Percentiles rank a stretch among this genome's conserved stretches.
These are phyloP conservation scores for Pholiota microspora DNA, from an alignment of 768 basidiomycete species.

Conservation along the genomic window DNA sequence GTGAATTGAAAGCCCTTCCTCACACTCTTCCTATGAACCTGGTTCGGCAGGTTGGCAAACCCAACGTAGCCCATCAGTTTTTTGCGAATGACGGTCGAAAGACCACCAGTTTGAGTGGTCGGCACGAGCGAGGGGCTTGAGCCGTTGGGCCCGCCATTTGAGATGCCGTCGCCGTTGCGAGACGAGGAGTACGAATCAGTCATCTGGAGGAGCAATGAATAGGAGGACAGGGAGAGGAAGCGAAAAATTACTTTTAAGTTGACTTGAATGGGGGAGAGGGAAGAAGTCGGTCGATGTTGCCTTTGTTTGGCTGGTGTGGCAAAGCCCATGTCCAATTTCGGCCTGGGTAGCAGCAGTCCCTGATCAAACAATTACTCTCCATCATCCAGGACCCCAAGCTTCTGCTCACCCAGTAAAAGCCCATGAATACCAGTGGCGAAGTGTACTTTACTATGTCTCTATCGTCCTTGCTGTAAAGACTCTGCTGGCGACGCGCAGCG, in stretches of 20 bases:
- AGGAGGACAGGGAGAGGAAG: slow-evolving; percentile 26
- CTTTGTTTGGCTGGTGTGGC: slow-evolving; percentile 46
- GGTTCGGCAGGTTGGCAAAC: slow-evolving; percentile 98
- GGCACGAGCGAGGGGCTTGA: slow-evolving; percentile 59
- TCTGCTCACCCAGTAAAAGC: slow-evolving; percentile 30
- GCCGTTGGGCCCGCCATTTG: slow-evolving; percentile 61
- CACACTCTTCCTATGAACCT: slow-evolving; percentile 97
- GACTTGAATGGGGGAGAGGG: slow-evolving; percentile 51
- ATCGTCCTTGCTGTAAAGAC: slow-evolving; percentile 2
- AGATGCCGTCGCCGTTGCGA: slow-evolving; percentile 58
- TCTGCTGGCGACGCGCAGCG: slow-evolving; percentile 4
- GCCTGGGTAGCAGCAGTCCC: slow-evolving; percentile 51
- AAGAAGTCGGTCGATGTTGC: slow-evolving; percentile 48
- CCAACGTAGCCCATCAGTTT: slow-evolving; percentile 95
- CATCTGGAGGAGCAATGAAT: slow-evolving; percentile 50
- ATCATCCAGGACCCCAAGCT: not conserved
- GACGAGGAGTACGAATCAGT: slow-evolving; percentile 72
- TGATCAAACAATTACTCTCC: slow-evolving; percentile 15
- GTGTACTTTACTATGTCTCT: too few relatives aligned
- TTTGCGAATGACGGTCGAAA: slow-evolving; percentile 69
- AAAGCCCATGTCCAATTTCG: slow-evolving; percentile 38
- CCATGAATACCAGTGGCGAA: too few relatives aligned
- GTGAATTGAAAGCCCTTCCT: slow-evolving; percentile 99
- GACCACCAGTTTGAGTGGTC: slow-evolving; percentile 30
- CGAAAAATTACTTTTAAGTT: slow-evolving; percentile 50